These are phyloP conservation scores for Paragyromitra xinjiangensis DNA, from an alignment of 495 filamentous ascomycete genomes.

Conservation along the genomic window DNA sequence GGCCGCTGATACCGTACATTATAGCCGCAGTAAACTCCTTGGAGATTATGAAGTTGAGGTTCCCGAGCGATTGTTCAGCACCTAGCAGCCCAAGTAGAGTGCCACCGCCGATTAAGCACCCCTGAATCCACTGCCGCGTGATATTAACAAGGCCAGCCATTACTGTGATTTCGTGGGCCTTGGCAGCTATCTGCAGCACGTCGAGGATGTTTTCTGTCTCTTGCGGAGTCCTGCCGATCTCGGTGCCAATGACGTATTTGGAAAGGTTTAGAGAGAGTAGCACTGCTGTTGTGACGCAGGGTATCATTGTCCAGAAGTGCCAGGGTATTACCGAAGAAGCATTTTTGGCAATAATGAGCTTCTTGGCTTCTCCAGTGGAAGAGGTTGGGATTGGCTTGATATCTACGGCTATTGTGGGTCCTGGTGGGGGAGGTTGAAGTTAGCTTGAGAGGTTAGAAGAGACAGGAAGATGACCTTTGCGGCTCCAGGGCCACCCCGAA, in stretches of 20 bases:
- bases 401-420: neutral
- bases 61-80: neutral
- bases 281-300: neutral
- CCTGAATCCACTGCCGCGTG: conserved; percentile 14
- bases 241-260: conserved; percentile 11
- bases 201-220: conserved; percentile 21
- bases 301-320: conserved; percentile 26
- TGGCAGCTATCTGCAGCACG: conserved; percentile 23
- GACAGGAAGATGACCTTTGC: neutral
- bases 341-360: neutral
- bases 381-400: neutral
- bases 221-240: neutral
- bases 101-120: conserved; percentile 6
- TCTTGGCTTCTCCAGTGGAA: neutral
- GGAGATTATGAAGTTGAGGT: conserved; percentile 10
- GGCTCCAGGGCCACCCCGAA: no score
- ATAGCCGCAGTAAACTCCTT: conserved; percentile 16
- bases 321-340: conserved; percentile 4
- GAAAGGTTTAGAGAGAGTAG: conserved; percentile 17
- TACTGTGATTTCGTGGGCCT: conserved; percentile 22
- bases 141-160: conserved; percentile 9
- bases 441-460: neutral
- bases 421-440: neutral
- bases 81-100: conserved; percentile 16
- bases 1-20: neutral